Conservation (phyloP, 208 protist species). For the Crithidia sp. region DNA sequence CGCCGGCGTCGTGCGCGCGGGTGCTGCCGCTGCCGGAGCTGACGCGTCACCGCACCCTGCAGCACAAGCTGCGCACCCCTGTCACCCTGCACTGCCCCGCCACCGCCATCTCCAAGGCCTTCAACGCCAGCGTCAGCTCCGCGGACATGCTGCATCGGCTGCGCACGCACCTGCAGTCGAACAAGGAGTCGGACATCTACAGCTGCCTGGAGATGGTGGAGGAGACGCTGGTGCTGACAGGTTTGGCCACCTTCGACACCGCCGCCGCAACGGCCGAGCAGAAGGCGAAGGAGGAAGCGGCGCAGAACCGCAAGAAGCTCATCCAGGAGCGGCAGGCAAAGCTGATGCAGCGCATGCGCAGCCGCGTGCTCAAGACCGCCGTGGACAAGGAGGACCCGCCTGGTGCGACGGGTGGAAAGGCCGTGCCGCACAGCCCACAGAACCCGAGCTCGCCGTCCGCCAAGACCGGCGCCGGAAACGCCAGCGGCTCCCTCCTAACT, state of each 20-base stretch:
- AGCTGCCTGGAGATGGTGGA: constrained; percentile 58
- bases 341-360: constrained; percentile 67
- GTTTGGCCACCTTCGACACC: constrained; percentile 39
- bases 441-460: not conserved
- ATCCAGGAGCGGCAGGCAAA: constrained; percentile 74
- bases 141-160: constrained; percentile 57
- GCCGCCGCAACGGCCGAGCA: constrained; percentile 24
- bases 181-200: constrained; percentile 50
- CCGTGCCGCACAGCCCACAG: not conserved
- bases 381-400: not conserved
- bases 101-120: not conserved
- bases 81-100: constrained; percentile 19
- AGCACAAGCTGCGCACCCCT: constrained; percentile 43
- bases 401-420: not conserved
- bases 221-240: constrained; percentile 44
- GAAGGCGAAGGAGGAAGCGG: constrained; percentile 26
- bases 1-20: constrained; percentile 22
- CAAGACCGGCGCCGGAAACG: not conserved
- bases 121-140: constrained; percentile 12
- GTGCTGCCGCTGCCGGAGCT: constrained; percentile 53
- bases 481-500: constrained; percentile 33
- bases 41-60: constrained; percentile 37
- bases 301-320: constrained; percentile 42
- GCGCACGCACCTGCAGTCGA: constrained; percentile 30
- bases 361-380: constrained; percentile 33